These are phyloP conservation scores for Aspergillus nomiae DNA, from an alignment of 2,329 filamentous ascomycete species.

Conservation along the genomic window DNA sequence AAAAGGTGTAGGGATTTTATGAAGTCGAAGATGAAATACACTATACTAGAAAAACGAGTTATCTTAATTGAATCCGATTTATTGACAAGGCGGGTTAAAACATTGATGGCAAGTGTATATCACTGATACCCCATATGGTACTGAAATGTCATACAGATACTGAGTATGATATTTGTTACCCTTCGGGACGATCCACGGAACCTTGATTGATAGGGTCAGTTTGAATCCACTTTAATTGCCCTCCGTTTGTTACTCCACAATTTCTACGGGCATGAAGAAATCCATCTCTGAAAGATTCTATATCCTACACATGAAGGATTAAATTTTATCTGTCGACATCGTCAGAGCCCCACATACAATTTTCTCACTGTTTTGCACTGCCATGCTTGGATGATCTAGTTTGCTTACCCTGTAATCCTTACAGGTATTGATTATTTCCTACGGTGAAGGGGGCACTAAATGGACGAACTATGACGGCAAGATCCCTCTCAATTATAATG, in stretches of 20 bases:
- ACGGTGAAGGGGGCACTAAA: background rate
- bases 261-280: constrained; percentile 5
- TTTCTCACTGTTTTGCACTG: background rate
- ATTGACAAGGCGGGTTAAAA: background rate
- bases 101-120: background rate
- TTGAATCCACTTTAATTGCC: background rate
- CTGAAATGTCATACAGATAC: background rate
- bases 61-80: background rate
- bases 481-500: background rate
- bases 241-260: background rate
- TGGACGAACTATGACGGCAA: background rate
- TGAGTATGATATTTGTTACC: background rate
- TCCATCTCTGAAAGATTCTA: background rate
- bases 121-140: background rate
- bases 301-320: background rate
- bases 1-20: background rate
- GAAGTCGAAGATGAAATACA: background rate
- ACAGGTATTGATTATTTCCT: background rate
- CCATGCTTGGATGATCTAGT: background rate
- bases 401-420: background rate
- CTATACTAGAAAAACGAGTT: background rate
- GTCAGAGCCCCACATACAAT: background rate
- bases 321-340: constrained; percentile 8
- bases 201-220: background rate
- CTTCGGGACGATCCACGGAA: background rate